Base-by-base conservation (phyloP, 1,284 basidiomycete genomes). In the Quambalaria eucalypti region DNA sequence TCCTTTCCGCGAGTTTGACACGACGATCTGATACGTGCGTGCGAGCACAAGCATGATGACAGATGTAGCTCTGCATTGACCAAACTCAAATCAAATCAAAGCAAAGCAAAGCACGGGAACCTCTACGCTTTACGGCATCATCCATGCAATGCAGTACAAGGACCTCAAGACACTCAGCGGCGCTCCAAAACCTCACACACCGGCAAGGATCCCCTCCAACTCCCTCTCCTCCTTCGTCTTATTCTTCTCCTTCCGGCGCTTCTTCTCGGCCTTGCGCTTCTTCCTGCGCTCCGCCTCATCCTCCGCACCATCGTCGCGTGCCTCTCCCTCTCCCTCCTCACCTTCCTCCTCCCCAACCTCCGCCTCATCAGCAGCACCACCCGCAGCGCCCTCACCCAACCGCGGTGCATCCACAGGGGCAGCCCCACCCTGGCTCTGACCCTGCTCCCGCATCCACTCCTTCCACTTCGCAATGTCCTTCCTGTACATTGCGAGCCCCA, bases 401-500 rank as follows among this genome's bases (percentile, higher is more conserved):
- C 29, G n/a, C 28, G 0, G 1, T 30, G 19, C 28, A 47, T 5
- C n/a, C 23, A 9, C 28, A 25, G 14, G 48, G 28, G 21, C 23
- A 23, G 6, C 38, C 2, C 12, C 28, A 29, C 46, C 23, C 33
- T 4, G 16, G 44, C 25, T 21, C 9, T 4, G 44, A 36, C n/a
- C n/a, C n/a, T n/a, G n/a, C n/a, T n/a, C n/a, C n/a, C n/a, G n/a
- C n/a, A n/a, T 21, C 60, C 58, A 63, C 14, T 60, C 57, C 19
- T 59, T 66, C 73, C 73, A 75, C 47, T 65, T 63, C 28, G 58
- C 39, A 4, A 62, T 29, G 14, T 61, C 58, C 54, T 68, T 66
- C 36, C 73, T 57, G 39, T 61, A 74, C 36, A 71, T 48, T 28
- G 55, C 60, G 19, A 74, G 54, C 21, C 69, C 62, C n/a, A 73